Conservation (phyloP, 305 asterid species). For the Fraxinus sp. region DNA sequence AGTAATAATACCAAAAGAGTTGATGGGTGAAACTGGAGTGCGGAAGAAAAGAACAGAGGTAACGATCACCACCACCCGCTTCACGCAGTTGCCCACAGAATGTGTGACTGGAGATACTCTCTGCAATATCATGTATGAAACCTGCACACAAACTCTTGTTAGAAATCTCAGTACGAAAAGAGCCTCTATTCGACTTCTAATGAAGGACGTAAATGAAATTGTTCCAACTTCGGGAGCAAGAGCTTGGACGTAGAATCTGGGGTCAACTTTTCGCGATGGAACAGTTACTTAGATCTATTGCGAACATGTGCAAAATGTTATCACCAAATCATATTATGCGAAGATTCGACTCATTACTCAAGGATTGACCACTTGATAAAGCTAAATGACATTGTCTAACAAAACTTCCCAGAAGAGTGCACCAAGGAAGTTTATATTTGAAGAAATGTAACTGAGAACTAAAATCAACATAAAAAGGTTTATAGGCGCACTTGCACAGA, state of each 20-base stretch:
- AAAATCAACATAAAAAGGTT: conserved; percentile 3
- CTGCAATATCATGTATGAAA: conserved; percentile 85
- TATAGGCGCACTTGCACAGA: conserved; percentile 80
- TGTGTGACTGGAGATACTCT: conserved; percentile 91
- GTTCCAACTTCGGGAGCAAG: no score
- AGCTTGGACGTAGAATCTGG: no score
- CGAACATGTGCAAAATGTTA: no score
- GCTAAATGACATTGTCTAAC: background rate
- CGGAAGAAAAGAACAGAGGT: conserved; percentile 84
- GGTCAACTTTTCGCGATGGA: no score
- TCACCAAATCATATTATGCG: no score
- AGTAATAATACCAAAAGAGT: conserved; percentile 51
- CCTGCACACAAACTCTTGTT: conserved; percentile 50
- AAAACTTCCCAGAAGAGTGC: background rate
- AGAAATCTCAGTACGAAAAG: conserved; percentile 11
- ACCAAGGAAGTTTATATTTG: background rate
- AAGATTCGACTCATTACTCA: no score
- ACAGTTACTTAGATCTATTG: no score
- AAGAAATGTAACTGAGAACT: conserved; percentile 18
- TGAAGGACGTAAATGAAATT: no score
- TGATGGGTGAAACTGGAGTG: conserved; percentile 73
- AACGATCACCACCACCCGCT: conserved; percentile 88
- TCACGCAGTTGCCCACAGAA: conserved; percentile 94
- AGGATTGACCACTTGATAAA: background rate
- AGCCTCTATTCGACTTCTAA: no score